Conservation (phyloP, 306 rosid species). For the Quercus aquifolioides region DNA sequence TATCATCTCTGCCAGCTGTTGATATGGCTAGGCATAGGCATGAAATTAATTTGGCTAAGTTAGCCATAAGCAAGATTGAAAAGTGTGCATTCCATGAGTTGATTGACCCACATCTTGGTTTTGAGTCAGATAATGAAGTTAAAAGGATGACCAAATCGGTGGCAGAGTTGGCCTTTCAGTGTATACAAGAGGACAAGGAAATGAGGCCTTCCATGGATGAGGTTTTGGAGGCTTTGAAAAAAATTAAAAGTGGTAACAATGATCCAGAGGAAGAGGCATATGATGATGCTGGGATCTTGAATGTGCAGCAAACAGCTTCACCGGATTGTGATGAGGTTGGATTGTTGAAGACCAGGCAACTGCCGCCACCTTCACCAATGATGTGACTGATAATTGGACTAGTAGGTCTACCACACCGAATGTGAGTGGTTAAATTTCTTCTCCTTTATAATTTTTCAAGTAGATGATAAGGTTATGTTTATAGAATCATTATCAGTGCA, state of each 20-base stretch:
- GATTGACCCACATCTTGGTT: slow-evolving; percentile 58
- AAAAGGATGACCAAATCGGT: slow-evolving; percentile 47
- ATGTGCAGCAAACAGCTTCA: slow-evolving; percentile 23
- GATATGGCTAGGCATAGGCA: neutral
- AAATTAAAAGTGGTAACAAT: slow-evolving; percentile 30
- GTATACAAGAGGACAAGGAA: slow-evolving; percentile 62
- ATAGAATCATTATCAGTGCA: neutral
- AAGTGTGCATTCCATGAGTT: slow-evolving; percentile 41
- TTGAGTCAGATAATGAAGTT: slow-evolving; percentile 39
- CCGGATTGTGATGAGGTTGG: slow-evolving; percentile 39
- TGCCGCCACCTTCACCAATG: slow-evolving; percentile 31
- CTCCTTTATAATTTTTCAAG: neutral
- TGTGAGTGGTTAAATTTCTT: slow-evolving; percentile 27
- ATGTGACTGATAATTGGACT: slow-evolving; percentile 41
- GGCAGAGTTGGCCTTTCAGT: slow-evolving; percentile 65
- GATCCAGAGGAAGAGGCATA: slow-evolving; percentile 1
- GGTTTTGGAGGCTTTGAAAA: slow-evolving; percentile 45
- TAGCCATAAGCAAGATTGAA: slow-evolving; percentile 46
- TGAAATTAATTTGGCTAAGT: slow-evolving; percentile 46
- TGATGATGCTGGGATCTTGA: too few relatives aligned
- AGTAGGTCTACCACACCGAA: slow-evolving; percentile 35
- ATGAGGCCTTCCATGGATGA: slow-evolving; percentile 69
- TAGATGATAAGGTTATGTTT: neutral
- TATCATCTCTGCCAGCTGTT: slow-evolving; percentile 57
- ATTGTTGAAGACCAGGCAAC: slow-evolving; percentile 20